Evolutionary conservation across 257 asterid genomes (phyloP).

Genomic region (Striga asiatica): DNA sequence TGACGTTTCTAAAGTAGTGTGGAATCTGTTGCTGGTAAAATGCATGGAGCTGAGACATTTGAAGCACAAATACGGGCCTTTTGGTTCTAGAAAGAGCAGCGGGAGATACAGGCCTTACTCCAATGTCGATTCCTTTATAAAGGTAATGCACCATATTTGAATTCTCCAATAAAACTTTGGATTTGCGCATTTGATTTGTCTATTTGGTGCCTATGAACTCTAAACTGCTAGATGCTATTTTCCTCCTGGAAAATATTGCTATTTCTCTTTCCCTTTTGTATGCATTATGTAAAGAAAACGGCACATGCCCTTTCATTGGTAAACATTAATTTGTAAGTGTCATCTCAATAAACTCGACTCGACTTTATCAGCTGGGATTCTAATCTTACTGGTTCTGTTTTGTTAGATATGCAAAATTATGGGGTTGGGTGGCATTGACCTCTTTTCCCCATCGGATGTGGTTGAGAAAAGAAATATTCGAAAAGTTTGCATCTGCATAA

Average conservation of each 20-base stretch:
- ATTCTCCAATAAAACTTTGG: too few relatives aligned
- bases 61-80: conserved; percentile 45
- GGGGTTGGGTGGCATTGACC: conserved; percentile 89
- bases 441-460: conserved; percentile 90
- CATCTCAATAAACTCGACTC: neutral
- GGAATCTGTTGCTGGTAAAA: conserved; percentile 59
- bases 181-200: too few relatives aligned
- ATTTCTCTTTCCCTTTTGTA: too few relatives aligned
- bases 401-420: conserved; percentile 64
- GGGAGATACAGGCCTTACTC: conserved; percentile 90
- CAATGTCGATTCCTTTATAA: conserved; percentile 77
- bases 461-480: conserved; percentile 70
- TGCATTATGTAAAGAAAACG: too few relatives aligned
- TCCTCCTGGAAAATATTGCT: too few relatives aligned
- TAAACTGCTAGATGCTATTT: too few relatives aligned
- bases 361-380: neutral
- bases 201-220: too few relatives aligned
- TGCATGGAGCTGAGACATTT: conserved; percentile 56
- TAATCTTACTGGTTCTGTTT: conserved; percentile 7
- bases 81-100: conserved; percentile 53
- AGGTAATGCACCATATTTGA: conserved; percentile 49
- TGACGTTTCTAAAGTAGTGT: conserved; percentile 59
- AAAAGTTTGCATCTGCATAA: conserved; percentile 81
- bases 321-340: too few relatives aligned
- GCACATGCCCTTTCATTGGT: too few relatives aligned